Percentiles rank a stretch among this genome's conserved stretches.
Evolutionary conservation across 2,329 filamentous ascomycete species (phyloP).

Genomic region (Ophiostoma tasmaniense): DNA sequence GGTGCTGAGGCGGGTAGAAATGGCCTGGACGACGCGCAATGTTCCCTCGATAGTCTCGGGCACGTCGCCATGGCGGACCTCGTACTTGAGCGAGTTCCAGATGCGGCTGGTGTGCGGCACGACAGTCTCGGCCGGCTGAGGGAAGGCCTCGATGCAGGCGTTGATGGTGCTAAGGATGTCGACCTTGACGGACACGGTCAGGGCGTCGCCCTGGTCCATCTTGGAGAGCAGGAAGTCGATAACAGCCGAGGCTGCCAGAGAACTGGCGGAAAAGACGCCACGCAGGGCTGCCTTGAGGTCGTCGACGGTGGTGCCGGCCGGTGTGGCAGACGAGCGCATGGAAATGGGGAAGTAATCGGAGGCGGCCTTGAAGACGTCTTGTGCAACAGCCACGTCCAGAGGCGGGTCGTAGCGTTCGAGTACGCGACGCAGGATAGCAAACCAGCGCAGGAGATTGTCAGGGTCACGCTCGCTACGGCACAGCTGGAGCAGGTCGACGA

Average conservation of each 20-base stretch:
- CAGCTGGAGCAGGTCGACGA: constrained; percentile 41
- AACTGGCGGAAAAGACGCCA: constrained; percentile 44
- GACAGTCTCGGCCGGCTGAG: constrained; percentile 38
- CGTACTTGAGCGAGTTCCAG: constrained; percentile 55
- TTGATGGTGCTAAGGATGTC: constrained; percentile 49
- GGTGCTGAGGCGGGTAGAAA: constrained; percentile 35
- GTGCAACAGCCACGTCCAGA: constrained; percentile 35
- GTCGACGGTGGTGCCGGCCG: constrained; percentile 45
- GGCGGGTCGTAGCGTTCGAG: constrained; percentile 34
- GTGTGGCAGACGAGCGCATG: constrained; percentile 41
- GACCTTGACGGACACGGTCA: constrained; percentile 51
- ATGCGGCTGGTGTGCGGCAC: constrained; percentile 42
- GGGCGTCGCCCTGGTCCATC: constrained; percentile 49
- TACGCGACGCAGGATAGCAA: constrained; percentile 40
- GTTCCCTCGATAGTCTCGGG: constrained; percentile 50
- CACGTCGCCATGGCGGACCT: constrained; percentile 53
- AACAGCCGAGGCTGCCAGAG: constrained; percentile 36
- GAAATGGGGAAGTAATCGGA: constrained; percentile 56
- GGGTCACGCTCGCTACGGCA: constrained; percentile 50
- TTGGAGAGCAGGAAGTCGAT: constrained; percentile 50
- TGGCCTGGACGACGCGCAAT: constrained; percentile 43
- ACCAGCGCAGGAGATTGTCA: constrained; percentile 49
- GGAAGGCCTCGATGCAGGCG: constrained; percentile 44
- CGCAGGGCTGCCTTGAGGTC: constrained; percentile 47
- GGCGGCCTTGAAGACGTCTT: constrained; percentile 46